A percentile compares a stretch with the other conserved stretches of the same genome.
Conservation (phyloP, 2,329 filamentous ascomycete genomes). For the Beauveria pseudobassiana region DNA sequence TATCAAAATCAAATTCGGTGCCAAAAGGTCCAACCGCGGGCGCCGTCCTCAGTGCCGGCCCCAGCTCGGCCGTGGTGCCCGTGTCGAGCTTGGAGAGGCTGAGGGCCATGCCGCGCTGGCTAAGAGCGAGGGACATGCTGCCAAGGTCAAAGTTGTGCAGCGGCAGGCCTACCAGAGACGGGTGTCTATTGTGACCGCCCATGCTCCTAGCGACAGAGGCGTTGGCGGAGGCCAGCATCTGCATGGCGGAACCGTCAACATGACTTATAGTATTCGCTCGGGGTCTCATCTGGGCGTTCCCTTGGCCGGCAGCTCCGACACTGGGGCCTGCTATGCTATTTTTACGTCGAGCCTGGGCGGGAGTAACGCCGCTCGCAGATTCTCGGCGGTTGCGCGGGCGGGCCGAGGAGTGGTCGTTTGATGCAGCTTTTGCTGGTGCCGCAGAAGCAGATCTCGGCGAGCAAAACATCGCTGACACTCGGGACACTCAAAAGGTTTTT, state of each 20-base stretch:
- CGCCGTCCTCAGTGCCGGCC: constrained; percentile 69
- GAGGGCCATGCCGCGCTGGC: constrained; percentile 58
- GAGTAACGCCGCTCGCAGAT: constrained; percentile 68
- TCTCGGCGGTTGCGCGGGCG: constrained; percentile 83
- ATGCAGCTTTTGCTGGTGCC: constrained; percentile 98
- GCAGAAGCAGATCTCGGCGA: constrained; percentile 78
- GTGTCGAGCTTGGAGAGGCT: constrained; percentile 81
- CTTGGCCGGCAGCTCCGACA: constrained; percentile 33
- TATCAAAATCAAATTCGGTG: constrained; percentile 61
- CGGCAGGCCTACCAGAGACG: constrained; percentile 63
- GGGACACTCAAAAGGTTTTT: constrained; percentile 97
- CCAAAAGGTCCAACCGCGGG: constrained; percentile 58
- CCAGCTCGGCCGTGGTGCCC: constrained; percentile 55
- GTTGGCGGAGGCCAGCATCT: constrained; percentile 58
- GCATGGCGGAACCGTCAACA: constrained; percentile 70
- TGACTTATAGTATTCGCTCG: constrained; percentile 95
- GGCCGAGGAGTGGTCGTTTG: constrained; percentile 80
- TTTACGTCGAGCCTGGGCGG: constrained; percentile 69
- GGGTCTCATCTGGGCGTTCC: constrained; percentile 62
- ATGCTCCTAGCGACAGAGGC: constrained; percentile 42
- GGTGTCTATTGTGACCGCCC: constrained; percentile 61
- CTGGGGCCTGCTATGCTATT: constrained; percentile 69
- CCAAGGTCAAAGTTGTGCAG: constrained; percentile 55
- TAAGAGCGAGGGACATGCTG: constrained; percentile 63
- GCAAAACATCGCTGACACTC: constrained; percentile 95